Base-by-base conservation (phyloP, 2,329 filamentous ascomycete species). In the Colletotrichum sansevieriae region DNA sequence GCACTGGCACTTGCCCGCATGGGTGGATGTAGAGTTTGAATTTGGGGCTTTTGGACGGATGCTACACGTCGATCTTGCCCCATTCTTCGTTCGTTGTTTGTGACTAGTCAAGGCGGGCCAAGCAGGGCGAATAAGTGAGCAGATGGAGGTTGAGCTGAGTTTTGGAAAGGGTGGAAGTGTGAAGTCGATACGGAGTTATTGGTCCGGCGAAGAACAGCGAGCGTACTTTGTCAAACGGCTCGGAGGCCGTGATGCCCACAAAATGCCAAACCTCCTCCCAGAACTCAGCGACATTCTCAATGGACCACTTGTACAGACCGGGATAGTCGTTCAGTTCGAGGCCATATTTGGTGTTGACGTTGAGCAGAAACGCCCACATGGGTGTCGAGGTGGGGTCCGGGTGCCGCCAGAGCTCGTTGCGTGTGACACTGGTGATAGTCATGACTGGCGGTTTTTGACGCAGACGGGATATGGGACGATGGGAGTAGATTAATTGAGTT, bases 261-360 rank as follows among this genome's bases (percentile, higher is more conserved):
- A 92, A 95, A 47, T 92, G 84, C 95, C 95, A 98, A 10, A 94
- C 87, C 63, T 94, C 91, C 57, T 87, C 89, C 95, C 95, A 98
- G 78, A 98, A 97, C 1, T 85, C 82, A 25, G 89, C 85, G 8
- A 94, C 85, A 73, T 95, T 85, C 8, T 91, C 87, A 71, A 96
- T 86, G 72, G 94, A 97, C 95, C 95, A 98, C 76, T 87, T 82
- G 81, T 95, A 92, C 9, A 98, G 86, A n/a, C 88, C 88, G 20
- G 90, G 81, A 76, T 97, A 97, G 71, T 84, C 88, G 18, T 84
- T 77, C 54, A 96, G 83, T 22, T 83, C 77, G 64, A 94, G 78
- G 11, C 82, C 80, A 75, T 95, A 87, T 74, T 91, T 92, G 70
- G 86, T 77, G 78, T 91, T 93, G 72, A 97, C 84, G 60, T 83